phyloP scores from a whole-genome alignment of 768 basidiomycete species.

The Dendrothele bispora region DNA sequence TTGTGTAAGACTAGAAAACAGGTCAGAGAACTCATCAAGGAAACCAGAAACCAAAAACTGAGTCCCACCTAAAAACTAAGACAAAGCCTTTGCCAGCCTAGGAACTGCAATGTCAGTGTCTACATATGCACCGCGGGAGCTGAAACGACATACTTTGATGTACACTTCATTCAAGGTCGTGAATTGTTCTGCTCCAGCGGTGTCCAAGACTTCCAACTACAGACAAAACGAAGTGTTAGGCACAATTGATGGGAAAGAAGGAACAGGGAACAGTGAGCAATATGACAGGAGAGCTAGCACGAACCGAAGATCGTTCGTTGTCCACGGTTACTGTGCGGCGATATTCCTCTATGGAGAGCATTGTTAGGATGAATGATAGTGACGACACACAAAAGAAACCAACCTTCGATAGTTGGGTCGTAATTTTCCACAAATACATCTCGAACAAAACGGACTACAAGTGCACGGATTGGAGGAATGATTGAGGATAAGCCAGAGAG shows the following conservation, averaged over 20 bases:
- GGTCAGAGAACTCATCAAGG: conserved; percentile 8
- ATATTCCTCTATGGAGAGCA: conserved; percentile 64
- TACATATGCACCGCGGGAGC: not conserved
- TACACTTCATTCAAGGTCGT: conserved; percentile 78
- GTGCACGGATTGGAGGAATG: conserved; percentile 32
- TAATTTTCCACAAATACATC: conserved; percentile 75
- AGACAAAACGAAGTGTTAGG: conserved; percentile 3
- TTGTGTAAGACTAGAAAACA: conserved; percentile 64
- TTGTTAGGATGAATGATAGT: conserved; percentile 12
- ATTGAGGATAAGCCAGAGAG: conserved; percentile 6
- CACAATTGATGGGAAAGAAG: not conserved
- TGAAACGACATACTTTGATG: conserved; percentile 56
- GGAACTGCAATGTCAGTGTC: not conserved
- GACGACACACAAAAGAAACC: conserved; percentile 7
- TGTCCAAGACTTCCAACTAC: conserved; percentile 80
- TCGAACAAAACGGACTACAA: conserved; percentile 65
- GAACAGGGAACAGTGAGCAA: conserved; percentile 6
- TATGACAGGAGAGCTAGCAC: conserved; percentile 21
- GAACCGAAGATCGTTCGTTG: conserved; percentile 59
- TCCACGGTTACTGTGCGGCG: conserved; percentile 65
- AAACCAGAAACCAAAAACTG: not conserved
- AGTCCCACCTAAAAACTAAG: conserved; percentile 77
- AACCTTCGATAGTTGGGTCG: conserved; percentile 86
- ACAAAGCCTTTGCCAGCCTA: conserved; percentile 77
- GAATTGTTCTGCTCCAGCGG: conserved; percentile 87